Evolutionary conservation across 495 filamentous ascomycete species (phyloP), one percentile per base, ranked within the genome.

Genomic region (Talaromyces thailandensis): DNA sequence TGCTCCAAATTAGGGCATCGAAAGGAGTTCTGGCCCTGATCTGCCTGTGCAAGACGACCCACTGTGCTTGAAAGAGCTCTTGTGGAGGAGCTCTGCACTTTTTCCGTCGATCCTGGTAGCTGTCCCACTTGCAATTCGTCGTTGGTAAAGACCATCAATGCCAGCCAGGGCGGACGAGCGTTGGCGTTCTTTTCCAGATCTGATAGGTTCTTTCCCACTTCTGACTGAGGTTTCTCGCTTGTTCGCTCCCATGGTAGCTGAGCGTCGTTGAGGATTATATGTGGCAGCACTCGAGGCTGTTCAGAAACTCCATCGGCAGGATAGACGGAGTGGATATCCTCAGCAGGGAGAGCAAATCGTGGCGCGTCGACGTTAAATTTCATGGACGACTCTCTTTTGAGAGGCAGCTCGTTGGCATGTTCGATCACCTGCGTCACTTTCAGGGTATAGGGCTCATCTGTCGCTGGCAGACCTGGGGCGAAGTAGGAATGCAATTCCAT

Each of bases 231-330:
- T n/a, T 64, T 55, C 8, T 6, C 24, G 31, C 43, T 43, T 2
- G 14, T 48, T 40, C 70, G 65, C 56, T 81, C 75, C 82, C 81
- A 83, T 0, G 81, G 82, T 1, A 81, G 52, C 43, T 77, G 71
- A 0, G 76, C 72, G 60, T 82, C 78, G n/a, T 67, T 78, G 26
- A 84, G 66, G 0, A 82, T 76, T 0, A 84, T 65, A 62, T 84
- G 82, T 0, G 81, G 80, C 6, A 82, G 67, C 1, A 74, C 74
- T 23, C 65, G 28, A 5, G 53, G 63, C 4, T 64, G 51, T 23
- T 76, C 81, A 4, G 58, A 28, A 31, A 74, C 66, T 11, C 78
- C 81, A 2, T 67, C 62, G 0, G 75, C 72, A 0, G 81, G 81
- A 65, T 81, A 82, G 4, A 58, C 16, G 1, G 61, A 68, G 64